Evolutionary conservation across 75 land plant genomes (phyloP), one percentile per base, ranked within the genome.

Genomic region (Gnetum montanum): DNA sequence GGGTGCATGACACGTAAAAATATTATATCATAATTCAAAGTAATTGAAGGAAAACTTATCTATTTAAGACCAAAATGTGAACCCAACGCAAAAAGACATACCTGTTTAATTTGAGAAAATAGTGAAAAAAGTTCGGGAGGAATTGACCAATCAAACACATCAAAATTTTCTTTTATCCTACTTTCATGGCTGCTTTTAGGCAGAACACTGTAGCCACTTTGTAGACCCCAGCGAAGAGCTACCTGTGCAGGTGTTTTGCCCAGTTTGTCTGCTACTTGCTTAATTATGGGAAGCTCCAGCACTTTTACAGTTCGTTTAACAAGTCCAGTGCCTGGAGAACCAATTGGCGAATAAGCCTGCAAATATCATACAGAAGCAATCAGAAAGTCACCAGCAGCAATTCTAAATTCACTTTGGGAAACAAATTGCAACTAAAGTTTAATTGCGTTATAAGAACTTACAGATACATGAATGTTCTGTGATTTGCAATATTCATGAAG

Each of bases 141-240:
- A 12, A 86, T 72, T n/a, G 58, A 64, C 72, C 82, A 87, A 45
- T 77, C 78, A 50, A 83, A 82, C 3, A 83, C 23, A 31, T 74
- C 65, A 59, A 71, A 24, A 34, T 83, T 87, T 49, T 66, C 62
- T 55, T 74, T 73, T 2, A 87, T 60, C 48, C 88, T 78, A 8
- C 59, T 53, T 54, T 69, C 74, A 49, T 57, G 66, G 15, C 73
- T 75, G 51, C 88, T 80, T 44, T 84, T 84, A 0, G 88, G 92
- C 3, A 87, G 65, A 6, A 87, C 76, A 31, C 81, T 76, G 46
- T 70, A 66, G 5, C 91, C 91, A 36, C 46, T 54, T 29, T 83
- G 84, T 22, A 87, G 18, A 19, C 88, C 84, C 92, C 92, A 87
- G 7, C 84, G 70, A 3, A 87, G 62, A 23, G 81, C 81, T 19